These are phyloP conservation scores for Heritiera fomes DNA, from an alignment of 345 rosid species.

Conservation along the genomic window DNA sequence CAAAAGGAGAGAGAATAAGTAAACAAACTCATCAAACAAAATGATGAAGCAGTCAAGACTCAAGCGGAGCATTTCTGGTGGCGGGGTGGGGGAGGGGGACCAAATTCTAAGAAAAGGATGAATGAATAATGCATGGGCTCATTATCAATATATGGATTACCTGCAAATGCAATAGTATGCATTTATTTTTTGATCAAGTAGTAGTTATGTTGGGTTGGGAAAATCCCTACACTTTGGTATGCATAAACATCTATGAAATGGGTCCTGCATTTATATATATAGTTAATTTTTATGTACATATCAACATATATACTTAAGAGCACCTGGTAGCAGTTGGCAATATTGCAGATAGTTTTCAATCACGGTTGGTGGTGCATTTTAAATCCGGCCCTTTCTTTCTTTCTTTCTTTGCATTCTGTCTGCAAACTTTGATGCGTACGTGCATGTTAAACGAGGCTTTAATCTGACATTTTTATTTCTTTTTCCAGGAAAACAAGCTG, in stretches of 20 bases:
- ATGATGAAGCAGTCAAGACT: background rate
- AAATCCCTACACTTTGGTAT: background rate
- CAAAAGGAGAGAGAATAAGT: background rate
- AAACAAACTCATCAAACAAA: background rate
- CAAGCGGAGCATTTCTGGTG: background rate
- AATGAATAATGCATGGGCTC: slow-evolving; percentile 3
- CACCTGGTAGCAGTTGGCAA: background rate
- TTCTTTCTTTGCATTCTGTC: background rate
- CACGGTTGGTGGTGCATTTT: slow-evolving; percentile 25
- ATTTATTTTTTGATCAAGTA: background rate
- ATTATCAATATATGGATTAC: background rate
- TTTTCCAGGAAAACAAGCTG: background rate
- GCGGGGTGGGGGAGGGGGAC: background rate
- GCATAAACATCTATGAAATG: background rate
- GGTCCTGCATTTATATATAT: background rate
- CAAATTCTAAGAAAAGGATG: background rate
- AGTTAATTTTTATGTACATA: background rate
- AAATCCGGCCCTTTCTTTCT: background rate
- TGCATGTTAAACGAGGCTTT: background rate
- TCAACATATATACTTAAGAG: background rate
- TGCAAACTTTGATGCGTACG: background rate
- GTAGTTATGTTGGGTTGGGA: background rate
- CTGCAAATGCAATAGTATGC: background rate
- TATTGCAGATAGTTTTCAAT: background rate
- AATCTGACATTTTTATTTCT: background rate